Conservation (phyloP, 768 basidiomycete genomes). For the Termitomyces sp. region DNA sequence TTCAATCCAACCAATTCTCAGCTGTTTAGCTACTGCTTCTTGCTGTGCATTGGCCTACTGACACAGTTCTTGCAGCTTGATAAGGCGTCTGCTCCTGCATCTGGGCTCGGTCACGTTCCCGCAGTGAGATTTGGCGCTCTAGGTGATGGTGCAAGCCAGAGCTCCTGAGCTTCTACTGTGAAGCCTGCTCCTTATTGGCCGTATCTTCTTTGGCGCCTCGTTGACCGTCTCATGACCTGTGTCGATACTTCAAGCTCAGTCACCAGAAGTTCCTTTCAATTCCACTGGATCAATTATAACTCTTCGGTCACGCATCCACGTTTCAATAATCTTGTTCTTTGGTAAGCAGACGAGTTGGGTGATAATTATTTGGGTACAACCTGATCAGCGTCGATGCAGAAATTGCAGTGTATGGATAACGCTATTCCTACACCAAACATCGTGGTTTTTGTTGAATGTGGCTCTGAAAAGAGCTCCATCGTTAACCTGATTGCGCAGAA, state of each 20-base stretch:
- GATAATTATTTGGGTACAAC: background rate
- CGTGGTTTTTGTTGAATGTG: conserved; percentile 36
- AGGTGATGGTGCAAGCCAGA: background rate
- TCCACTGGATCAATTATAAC: background rate
- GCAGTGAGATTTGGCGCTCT: background rate
- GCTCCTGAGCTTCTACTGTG: background rate
- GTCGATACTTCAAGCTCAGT: background rate
- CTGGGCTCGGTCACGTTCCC: background rate
- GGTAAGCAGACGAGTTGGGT: background rate
- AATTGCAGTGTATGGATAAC: background rate
- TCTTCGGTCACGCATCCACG: background rate
- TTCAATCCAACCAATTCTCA: background rate
- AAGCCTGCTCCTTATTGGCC: background rate
- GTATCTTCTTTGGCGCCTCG: background rate
- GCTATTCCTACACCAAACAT: conserved; percentile 17
- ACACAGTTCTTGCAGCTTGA: background rate
- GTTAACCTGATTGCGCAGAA: conserved; percentile 32
- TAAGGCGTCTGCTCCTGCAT: background rate
- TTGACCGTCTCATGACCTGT: background rate
- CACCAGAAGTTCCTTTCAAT: background rate
- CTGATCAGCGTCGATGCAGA: background rate
- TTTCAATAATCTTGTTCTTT: background rate
- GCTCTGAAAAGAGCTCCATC: conserved; percentile 35
- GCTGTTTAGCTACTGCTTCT: too few species aligned
- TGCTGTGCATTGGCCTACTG: background rate